These are phyloP conservation scores for Discostella stelligeroides DNA, from an alignment of 108 stramenopile species.

Conservation along the genomic window DNA sequence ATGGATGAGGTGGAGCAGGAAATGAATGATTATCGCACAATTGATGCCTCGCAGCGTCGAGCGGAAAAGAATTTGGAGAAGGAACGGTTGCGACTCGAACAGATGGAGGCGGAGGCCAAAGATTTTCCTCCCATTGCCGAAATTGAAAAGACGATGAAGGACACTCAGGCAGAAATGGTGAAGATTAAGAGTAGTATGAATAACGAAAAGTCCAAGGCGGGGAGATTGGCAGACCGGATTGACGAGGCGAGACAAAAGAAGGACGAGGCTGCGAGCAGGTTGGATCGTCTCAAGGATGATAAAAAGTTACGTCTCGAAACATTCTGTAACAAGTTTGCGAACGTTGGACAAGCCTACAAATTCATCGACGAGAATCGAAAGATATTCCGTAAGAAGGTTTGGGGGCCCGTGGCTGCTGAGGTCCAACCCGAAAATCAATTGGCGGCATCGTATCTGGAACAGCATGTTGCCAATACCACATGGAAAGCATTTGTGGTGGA, in stretches of 20 bases:
- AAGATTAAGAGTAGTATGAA: slow-evolving; percentile 34
- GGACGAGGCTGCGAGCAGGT: slow-evolving; percentile 23
- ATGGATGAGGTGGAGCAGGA: slow-evolving; percentile 64
- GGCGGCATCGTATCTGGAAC: slow-evolving; percentile 72
- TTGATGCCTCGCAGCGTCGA: slow-evolving; percentile 55
- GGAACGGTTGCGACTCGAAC: slow-evolving; percentile 42
- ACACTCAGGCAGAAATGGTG: slow-evolving; percentile 34
- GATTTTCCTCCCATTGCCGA: slow-evolving; percentile 56
- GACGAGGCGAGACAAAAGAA: slow-evolving; percentile 24
- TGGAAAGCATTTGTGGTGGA: slow-evolving; percentile 78
- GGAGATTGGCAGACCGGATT: slow-evolving; percentile 4
- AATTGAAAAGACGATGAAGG: slow-evolving; percentile 40
- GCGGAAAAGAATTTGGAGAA: slow-evolving; percentile 47
- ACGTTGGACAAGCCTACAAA: slow-evolving; percentile 52
- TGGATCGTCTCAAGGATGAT: slow-evolving; percentile 62
- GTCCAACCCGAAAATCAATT: slow-evolving; percentile 57
- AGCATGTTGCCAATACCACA: slow-evolving; percentile 58
- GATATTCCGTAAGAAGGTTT: slow-evolving; percentile 72
- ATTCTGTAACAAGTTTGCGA: slow-evolving; percentile 41
- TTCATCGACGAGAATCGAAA: slow-evolving; percentile 71
- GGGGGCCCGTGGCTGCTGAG: slow-evolving; percentile 78
- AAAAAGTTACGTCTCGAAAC: slow-evolving; percentile 51
- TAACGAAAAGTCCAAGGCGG: slow-evolving; percentile 29
- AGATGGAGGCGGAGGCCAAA: slow-evolving; percentile 31
- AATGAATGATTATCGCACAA: slow-evolving; percentile 33